A percentile compares a stretch with the other conserved stretches of the same genome.
Conservation (phyloP, 306 rosid species). For the Prunus salicina region DNA sequence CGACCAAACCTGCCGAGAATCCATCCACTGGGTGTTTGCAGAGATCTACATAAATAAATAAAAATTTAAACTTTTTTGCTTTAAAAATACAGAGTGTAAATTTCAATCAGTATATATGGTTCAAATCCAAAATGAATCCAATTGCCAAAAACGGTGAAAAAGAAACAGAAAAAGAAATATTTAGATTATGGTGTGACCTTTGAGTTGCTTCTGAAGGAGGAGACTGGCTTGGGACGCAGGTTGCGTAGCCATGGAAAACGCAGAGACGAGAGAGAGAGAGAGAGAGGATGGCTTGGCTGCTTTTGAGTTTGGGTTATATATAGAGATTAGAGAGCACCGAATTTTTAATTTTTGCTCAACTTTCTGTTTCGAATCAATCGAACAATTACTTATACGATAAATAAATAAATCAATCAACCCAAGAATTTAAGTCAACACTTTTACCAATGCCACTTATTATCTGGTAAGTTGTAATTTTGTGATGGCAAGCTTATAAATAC, state of each 20-base stretch:
- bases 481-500: no score
- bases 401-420: background rate
- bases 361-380: background rate
- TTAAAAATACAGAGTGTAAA: background rate
- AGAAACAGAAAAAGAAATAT: background rate
- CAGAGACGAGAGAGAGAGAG: background rate
- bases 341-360: background rate
- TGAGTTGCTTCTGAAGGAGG: constrained; percentile 55
- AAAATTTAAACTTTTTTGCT: background rate
- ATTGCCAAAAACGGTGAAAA: background rate
- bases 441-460: background rate
- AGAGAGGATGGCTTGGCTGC: background rate
- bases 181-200: constrained; percentile 18
- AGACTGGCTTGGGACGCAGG: constrained; percentile 42
- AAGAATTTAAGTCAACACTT: background rate
- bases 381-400: background rate
- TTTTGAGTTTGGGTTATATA: background rate
- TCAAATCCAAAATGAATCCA: background rate
- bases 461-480: no score
- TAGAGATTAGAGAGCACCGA: background rate
- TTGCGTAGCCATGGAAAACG: constrained; percentile 32
- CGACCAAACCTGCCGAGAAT: constrained; percentile 53
- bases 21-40: constrained; percentile 47
- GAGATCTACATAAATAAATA: constrained; percentile 37
- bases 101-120: background rate